These are phyloP conservation scores for Xylaria sp. DNA, from an alignment of 2,329 filamentous ascomycete genomes.

Conservation along the genomic window DNA sequence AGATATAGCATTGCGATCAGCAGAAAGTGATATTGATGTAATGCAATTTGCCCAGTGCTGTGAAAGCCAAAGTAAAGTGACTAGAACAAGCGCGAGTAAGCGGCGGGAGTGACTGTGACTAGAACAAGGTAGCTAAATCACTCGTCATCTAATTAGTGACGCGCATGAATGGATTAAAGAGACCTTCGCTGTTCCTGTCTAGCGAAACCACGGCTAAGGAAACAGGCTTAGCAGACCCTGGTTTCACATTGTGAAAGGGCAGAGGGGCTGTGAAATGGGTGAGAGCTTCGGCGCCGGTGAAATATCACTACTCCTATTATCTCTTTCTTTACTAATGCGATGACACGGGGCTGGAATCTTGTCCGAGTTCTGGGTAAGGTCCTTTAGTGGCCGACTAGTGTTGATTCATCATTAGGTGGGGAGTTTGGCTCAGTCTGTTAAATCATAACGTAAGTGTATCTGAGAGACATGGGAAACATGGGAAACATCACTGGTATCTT, in stretches of 20 bases:
- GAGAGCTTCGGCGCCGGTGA: neutral
- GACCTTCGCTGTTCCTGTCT: neutral
- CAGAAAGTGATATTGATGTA: slow-evolving; percentile 13
- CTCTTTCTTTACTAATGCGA: slow-evolving; percentile 17
- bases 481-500: slow-evolving; percentile 31
- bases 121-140: slow-evolving; percentile 6
- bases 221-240: neutral
- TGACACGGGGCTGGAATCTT: slow-evolving; percentile 3
- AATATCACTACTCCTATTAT: slow-evolving; percentile 4
- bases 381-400: neutral
- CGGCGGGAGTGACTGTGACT: slow-evolving; percentile 5
- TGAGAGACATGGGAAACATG: slow-evolving; percentile 23
- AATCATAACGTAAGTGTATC: too few species aligned
- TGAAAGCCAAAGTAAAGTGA: slow-evolving; percentile 1
- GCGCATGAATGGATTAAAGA: slow-evolving; percentile 10
- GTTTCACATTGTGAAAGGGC: slow-evolving; percentile 5
- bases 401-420: too few species aligned
- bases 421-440: too few species aligned
- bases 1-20: slow-evolving; percentile 11
- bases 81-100: slow-evolving; percentile 4
- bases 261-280: neutral
- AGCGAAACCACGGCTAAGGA: neutral
- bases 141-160: slow-evolving; percentile 13
- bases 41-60: neutral
- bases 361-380: slow-evolving; percentile 9